A percentile compares a stretch with the other conserved stretches of the same genome.
phyloP scores from a whole-genome alignment of 2,329 filamentous ascomycete genomes.

The Clonostachys chloroleuca region DNA sequence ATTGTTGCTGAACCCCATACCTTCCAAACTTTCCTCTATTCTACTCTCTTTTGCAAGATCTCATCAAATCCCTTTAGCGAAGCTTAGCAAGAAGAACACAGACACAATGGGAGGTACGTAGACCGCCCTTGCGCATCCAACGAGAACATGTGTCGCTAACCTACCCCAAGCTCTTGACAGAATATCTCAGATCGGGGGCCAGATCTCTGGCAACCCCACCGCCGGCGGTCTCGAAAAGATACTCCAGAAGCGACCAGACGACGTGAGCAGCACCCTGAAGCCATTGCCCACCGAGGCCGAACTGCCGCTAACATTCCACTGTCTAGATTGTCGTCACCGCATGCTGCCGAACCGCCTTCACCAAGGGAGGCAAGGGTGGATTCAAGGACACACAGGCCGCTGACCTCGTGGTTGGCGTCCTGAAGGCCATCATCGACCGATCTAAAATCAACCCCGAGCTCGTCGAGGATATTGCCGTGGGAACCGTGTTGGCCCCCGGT shows the following conservation, averaged over 20 bases:
- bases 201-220: conserved; percentile 57
- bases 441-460: conserved; percentile 84
- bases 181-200: conserved; percentile 56
- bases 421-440: conserved; percentile 76
- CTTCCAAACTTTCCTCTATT: too few species aligned
- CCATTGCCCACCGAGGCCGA: not conserved
- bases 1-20: not conserved
- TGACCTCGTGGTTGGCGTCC: conserved; percentile 79
- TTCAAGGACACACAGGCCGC: conserved; percentile 93
- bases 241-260: conserved; percentile 62
- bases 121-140: not conserved
- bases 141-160: conserved; percentile 4
- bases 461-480: conserved; percentile 91
- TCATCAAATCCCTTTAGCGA: not conserved
- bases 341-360: conserved; percentile 86
- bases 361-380: conserved; percentile 85
- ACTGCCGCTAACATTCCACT: conserved; percentile 13
- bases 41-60: not conserved
- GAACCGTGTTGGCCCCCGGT: conserved; percentile 85
- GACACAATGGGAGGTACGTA: conserved; percentile 14
- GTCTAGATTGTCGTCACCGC: conserved; percentile 83
- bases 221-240: conserved; percentile 49
- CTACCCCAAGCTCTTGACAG: conserved; percentile 45
- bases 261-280: conserved; percentile 46
- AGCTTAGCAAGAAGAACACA: not conserved